A percentile compares a stretch with the other conserved stretches of the same genome.
Evolutionary conservation across 169 alveolate species (phyloP).

Genomic region (Plasmodium adleri): DNA sequence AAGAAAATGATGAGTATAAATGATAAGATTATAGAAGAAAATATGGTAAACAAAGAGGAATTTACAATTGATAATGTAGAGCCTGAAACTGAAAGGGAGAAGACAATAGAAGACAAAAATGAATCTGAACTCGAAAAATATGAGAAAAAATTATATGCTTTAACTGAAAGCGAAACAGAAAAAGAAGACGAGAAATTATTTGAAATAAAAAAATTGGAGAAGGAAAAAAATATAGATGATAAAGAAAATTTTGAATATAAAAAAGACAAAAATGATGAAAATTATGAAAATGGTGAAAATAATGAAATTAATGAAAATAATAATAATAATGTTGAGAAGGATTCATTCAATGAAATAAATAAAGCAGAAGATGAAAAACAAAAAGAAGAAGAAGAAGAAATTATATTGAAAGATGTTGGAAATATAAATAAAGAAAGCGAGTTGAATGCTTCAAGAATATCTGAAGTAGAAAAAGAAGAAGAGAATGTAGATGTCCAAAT

Average conservation of each 20-base stretch:
- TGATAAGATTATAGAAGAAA: constrained; percentile 22
- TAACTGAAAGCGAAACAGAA: constrained; percentile 25
- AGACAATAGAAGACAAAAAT: constrained; percentile 17
- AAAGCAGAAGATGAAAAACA: background rate
- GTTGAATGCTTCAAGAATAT: background rate
- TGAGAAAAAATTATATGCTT: background rate
- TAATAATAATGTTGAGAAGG: background rate
- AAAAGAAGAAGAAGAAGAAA: constrained; percentile 7
- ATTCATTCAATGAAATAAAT: background rate
- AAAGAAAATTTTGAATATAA: background rate
- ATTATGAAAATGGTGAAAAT: background rate
- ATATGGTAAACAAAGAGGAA: constrained; percentile 15
- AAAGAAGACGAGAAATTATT: constrained; percentile 6
- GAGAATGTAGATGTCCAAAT: background rate
- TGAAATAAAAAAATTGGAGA: constrained; percentile 1
- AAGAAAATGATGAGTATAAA: constrained; percentile 9
- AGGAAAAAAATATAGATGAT: background rate
- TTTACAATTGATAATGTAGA: constrained; percentile 10
- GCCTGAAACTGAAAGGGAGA: constrained; percentile 8
- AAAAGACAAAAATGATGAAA: background rate
- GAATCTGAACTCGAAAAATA: constrained; percentile 15
- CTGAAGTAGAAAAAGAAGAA: constrained; percentile 9
- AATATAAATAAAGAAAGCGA: background rate
- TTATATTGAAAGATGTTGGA: background rate
- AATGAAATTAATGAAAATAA: too few relatives aligned